phyloP scores from a whole-genome alignment of 2,329 filamentous ascomycete genomes.

The Hirsutella minnesotensis region DNA sequence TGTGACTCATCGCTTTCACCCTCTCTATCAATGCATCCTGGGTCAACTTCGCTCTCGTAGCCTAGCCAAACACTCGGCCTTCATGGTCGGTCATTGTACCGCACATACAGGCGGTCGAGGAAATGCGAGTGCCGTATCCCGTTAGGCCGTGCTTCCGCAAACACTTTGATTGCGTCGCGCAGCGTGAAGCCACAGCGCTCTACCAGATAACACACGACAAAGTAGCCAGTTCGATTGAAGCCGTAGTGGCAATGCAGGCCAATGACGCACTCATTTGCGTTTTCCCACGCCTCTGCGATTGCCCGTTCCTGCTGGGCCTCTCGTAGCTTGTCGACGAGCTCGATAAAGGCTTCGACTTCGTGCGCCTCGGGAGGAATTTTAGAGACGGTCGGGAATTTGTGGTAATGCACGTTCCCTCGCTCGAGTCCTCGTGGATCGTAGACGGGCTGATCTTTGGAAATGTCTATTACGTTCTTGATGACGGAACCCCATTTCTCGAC shows the following conservation, averaged over 20 bases:
- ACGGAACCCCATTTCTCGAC: conserved; percentile 52
- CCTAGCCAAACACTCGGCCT: too few species aligned
- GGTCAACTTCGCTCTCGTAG: too few species aligned
- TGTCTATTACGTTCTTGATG: conserved; percentile 74
- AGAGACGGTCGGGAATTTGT: conserved; percentile 85
- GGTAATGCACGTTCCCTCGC: conserved; percentile 54
- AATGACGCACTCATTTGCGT: conserved; percentile 37
- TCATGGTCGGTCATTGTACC: conserved; percentile 39
- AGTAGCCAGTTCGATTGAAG: conserved; percentile 88
- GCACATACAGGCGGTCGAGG: conserved; percentile 67
- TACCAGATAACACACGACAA: conserved; percentile 83
- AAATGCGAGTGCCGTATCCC: conserved; percentile 89
- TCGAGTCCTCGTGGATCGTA: conserved; percentile 69
- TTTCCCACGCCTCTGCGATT: conserved; percentile 25
- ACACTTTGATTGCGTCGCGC: conserved; percentile 67
- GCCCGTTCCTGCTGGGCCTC: conserved; percentile 32
- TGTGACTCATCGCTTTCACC: too few species aligned
- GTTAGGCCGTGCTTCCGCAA: conserved; percentile 59
- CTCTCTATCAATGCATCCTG: too few species aligned
- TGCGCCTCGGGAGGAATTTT: conserved; percentile 65
- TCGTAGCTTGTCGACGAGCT: conserved; percentile 47
- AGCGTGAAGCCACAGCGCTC: conserved; percentile 63
- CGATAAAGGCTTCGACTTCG: conserved; percentile 43
- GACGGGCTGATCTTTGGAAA: conserved; percentile 80
- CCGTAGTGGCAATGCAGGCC: conserved; percentile 94